Base-by-base conservation (phyloP, 106 monocot species). In the Apostasia shenzhenica region DNA sequence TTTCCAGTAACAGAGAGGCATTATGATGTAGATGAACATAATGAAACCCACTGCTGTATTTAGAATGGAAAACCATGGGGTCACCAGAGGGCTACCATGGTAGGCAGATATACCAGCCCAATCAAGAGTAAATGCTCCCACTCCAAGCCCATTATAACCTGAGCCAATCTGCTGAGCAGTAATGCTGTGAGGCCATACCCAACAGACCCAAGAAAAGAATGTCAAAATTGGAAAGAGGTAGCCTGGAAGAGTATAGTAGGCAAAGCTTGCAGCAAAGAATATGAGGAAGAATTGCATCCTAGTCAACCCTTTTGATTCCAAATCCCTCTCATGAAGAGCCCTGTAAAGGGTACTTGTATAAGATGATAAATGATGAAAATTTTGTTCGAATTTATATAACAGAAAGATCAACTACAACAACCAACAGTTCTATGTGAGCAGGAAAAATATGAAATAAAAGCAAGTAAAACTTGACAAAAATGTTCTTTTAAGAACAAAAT, bases 201-300 rank as follows among this genome's bases (percentile, higher is more conserved):
- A 94, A 13, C 94, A 94, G 41, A 90, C 78, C 94, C 94, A 94
- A 8, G 94, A 94, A 84, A 94, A 90, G 90, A 86, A 94, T 38
- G 94, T 87, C 11, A 94, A 54, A 57, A 94, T 85, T 8, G 90
- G 87, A 61, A 94, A 81, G 47, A 94, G 81, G 48, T 94, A 94
- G 48, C 94, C 94, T 0, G 94, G 94, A 26, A 94, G 61, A 3
- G 84, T 74, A 63, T 94, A 94, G 66, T 94, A 94, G 50, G 78
- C 80, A 54, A 94, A 94, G 73, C 94, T 94, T 46, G 76, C 84
- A 37, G 59, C 62, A 12, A 94, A 59, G 70, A 84, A 80, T 8
- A 81, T 74, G 0, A 90, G 81, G 79, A 94, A 94, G 82, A 94
- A 94, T 26, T 81, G 84, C 84, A 90, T 94, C 80, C 90, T 80